A percentile compares a stretch with the other conserved stretches of the same genome.
Conservation (phyloP, 2,329 filamentous ascomycete species). For the Phaeoacremonium minimum region DNA sequence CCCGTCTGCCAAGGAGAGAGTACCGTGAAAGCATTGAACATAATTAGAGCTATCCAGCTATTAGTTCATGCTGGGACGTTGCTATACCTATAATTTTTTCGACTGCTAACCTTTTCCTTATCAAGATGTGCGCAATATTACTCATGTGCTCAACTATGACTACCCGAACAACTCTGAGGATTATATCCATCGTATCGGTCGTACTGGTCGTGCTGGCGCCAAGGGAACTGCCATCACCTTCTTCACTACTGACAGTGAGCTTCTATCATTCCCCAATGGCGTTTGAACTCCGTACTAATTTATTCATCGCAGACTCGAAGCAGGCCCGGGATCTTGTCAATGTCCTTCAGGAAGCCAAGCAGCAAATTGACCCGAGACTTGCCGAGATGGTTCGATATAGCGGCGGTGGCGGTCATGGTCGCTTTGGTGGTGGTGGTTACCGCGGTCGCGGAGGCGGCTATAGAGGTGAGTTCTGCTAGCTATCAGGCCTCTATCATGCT, state of each 20-base stretch:
- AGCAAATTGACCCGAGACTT: conserved; percentile 94
- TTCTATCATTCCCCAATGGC: conserved; percentile 3
- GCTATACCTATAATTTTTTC: conserved; percentile 50
- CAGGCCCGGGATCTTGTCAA: conserved; percentile 94
- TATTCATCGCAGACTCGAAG: conserved; percentile 65
- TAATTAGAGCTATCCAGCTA: conserved; percentile 38
- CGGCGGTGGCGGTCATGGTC: conserved; percentile 74
- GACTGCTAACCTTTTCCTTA: conserved; percentile 73
- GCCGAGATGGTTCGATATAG: conserved; percentile 93
- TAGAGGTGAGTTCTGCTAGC: conserved; percentile 12
- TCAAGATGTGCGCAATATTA: conserved; percentile 99
- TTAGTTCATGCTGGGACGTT: conserved; percentile 56
- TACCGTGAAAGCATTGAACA: conserved; percentile 42
- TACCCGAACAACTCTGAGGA: conserved; percentile 99
- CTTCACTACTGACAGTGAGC: conserved; percentile 98
- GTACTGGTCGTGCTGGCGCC: conserved; percentile 91
- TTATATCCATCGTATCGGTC: conserved; percentile 94
- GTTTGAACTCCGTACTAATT: conserved; percentile 25
- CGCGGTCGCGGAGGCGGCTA: conserved; percentile 47
- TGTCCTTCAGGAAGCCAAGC: conserved; percentile 93
- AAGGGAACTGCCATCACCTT: conserved; percentile 96
- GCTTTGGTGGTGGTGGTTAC: conserved; percentile 69
- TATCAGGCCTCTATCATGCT: conserved; percentile 4
- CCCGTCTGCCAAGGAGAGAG: conserved; percentile 54
- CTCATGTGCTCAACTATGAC: conserved; percentile 99